Evolutionary conservation across 805 yeast species (phyloP), one percentile per base, ranked within the genome.

Genomic region (Pichia sporocuriosa): DNA sequence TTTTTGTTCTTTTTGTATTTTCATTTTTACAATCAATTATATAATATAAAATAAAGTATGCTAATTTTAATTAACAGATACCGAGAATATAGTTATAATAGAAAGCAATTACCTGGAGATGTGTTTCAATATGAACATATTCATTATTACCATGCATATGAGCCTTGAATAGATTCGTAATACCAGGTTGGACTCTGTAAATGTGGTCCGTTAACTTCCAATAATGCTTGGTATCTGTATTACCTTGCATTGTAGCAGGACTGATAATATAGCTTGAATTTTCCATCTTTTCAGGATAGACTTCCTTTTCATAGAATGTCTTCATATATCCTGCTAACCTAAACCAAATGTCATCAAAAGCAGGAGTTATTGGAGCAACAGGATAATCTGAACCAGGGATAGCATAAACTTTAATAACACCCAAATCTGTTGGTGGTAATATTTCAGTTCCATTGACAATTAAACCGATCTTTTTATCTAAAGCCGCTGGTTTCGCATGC

Each of bases 201-300:
- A 83, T 79, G 53, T 81, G 72, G 28, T 66, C 58, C 3, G 82
- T 72, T 51, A 83, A 62, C 32, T 61, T 55, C 87, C 86, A 80
- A 59, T 79, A 83, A 52, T 72, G 68, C 43, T 67, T 64, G 5
- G 88, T 81, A 54, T 83, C 89, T 3, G 89, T 82, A 59, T 81
- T 81, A 10, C 81, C 87, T 3, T 83, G 68, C 71, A 77, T 72
- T 29, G 81, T 57, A 19, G 73, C 64, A 3, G 88, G 85, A 3
- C 81, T 67, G n/a, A 76, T 69, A 25, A 73, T 55, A 22, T 53
- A 43, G 1, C 13, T 19, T n/a, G 29, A 29, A 6, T 34, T 33
- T 8, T 40, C 15, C 32, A 54, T 53, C 37, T 40, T 47, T 22
- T 54, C 58, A 9, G 62, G 63, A 31, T 53, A 58, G 10, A 53